phyloP scores from a whole-genome alignment of 768 basidiomycete species.

The Trichaptum fuscoviolaceum region DNA sequence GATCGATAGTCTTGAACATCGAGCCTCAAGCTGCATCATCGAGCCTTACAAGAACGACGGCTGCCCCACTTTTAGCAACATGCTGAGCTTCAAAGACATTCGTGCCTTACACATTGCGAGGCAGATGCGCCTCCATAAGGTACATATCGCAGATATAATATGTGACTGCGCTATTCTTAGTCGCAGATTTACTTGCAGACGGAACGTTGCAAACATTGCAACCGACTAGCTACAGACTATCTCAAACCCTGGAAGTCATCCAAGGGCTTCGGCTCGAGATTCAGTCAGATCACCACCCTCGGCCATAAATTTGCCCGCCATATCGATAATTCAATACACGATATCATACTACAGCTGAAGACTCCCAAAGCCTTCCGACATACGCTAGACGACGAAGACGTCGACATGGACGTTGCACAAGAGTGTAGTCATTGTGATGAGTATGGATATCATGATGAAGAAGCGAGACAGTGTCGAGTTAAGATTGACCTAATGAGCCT shows the following conservation, averaged over 20 bases:
- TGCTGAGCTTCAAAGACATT: no score
- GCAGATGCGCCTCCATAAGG: no score
- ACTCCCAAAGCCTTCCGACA: neutral
- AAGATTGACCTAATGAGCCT: neutral
- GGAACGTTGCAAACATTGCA: no score
- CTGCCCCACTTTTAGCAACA: no score
- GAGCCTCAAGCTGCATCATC: no score
- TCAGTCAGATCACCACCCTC: neutral
- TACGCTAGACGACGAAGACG: neutral
- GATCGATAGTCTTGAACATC: no score
- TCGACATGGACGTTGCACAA: neutral
- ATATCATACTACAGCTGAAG: neutral
- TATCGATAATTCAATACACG: neutral
- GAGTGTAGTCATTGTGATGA: neutral
- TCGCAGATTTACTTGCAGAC: no score
- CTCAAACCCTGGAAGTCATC: neutral
- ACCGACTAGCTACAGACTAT: no score
- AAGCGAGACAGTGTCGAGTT: neutral
- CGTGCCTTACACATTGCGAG: no score
- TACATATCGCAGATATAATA: no score
- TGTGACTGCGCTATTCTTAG: no score
- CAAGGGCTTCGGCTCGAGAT: neutral
- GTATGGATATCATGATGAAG: neutral
- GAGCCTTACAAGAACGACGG: no score
- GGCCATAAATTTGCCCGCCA: neutral